phyloP scores from a whole-genome alignment of 2,329 filamentous ascomycete genomes.

The Exophiala viscosa region DNA sequence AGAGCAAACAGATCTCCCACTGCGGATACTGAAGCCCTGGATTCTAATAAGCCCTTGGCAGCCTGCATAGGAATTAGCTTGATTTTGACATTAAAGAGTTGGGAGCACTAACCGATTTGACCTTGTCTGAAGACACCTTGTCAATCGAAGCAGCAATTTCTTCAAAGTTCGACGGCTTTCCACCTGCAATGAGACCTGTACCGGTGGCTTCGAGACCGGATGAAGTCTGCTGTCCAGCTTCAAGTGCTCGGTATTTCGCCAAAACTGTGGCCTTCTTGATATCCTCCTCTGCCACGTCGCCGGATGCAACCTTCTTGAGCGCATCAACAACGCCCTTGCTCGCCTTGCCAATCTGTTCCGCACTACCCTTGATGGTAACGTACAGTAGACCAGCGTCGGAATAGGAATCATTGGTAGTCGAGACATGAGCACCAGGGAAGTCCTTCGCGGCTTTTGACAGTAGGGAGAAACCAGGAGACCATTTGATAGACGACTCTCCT shows the following conservation, averaged over 20 bases:
- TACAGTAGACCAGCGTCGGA: slow-evolving; percentile 90
- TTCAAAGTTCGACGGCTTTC: slow-evolving; percentile 78
- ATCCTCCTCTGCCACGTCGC: slow-evolving; percentile 75
- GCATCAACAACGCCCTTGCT: slow-evolving; percentile 74
- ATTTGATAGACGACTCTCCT: slow-evolving; percentile 89
- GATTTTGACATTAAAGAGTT: not conserved
- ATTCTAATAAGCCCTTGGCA: slow-evolving; percentile 80
- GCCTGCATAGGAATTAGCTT: slow-evolving; percentile 52
- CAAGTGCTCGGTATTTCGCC: slow-evolving; percentile 88
- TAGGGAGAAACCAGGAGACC: slow-evolving; percentile 87
- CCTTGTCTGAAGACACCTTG: slow-evolving; percentile 73
- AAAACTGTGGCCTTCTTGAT: slow-evolving; percentile 86
- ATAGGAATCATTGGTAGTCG: slow-evolving; percentile 77
- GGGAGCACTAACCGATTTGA: slow-evolving; percentile 66
- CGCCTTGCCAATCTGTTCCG: slow-evolving; percentile 67
- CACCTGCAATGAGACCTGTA: slow-evolving; percentile 73
- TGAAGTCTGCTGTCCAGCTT: slow-evolving; percentile 72
- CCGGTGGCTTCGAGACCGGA: slow-evolving; percentile 79
- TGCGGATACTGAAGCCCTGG: slow-evolving; percentile 81
- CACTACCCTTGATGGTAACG: slow-evolving; percentile 73
- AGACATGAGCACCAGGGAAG: slow-evolving; percentile 63
- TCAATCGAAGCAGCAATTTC: slow-evolving; percentile 75
- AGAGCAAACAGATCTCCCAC: slow-evolving; percentile 90
- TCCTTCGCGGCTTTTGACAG: slow-evolving; percentile 73
- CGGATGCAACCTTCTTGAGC: slow-evolving; percentile 74